Percentiles rank a stretch among this genome's conserved stretches.
phyloP scores from a whole-genome alignment of 306 rosid species.

The Citrullus mucosospermus region DNA sequence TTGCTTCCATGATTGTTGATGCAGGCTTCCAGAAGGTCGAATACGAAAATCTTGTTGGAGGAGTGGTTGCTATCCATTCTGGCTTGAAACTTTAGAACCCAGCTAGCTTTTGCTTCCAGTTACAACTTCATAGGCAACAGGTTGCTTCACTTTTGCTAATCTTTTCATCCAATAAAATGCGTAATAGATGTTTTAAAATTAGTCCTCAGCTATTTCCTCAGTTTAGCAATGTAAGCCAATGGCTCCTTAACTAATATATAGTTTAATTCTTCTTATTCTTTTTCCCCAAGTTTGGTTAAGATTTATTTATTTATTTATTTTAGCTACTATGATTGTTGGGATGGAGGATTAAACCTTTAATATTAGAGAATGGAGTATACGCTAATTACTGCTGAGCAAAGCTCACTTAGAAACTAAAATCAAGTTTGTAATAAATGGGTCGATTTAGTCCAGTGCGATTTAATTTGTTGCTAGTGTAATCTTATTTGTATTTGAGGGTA shows the following conservation, averaged over 20 bases:
- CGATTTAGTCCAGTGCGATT: too few relatives aligned
- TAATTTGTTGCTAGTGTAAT: too few relatives aligned
- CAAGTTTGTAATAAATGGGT: too few relatives aligned
- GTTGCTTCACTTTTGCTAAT: background rate
- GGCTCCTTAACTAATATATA: background rate
- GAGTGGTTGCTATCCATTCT: slow-evolving; percentile 88
- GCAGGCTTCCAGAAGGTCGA: slow-evolving; percentile 87
- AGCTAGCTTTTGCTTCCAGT: background rate
- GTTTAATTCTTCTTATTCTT: background rate
- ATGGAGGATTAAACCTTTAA: too few relatives aligned
- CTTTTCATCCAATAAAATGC: background rate
- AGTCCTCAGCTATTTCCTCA: background rate
- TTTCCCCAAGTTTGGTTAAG: background rate
- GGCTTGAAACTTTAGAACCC: slow-evolving; percentile 47
- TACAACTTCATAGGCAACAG: background rate
- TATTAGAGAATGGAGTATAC: too few relatives aligned
- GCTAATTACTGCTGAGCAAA: too few relatives aligned
- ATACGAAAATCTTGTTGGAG: slow-evolving; percentile 84
- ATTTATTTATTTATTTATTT: background rate
- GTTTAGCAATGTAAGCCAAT: background rate
- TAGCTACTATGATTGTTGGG: too few relatives aligned
- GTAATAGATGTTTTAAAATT: background rate
- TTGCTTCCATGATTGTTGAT: slow-evolving; percentile 74
- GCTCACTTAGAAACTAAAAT: too few relatives aligned
- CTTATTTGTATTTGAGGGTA: too few relatives aligned